Evolutionary conservation across 805 yeast genomes (phyloP).

Genomic region (Hanseniaspora jakobsenii): DNA sequence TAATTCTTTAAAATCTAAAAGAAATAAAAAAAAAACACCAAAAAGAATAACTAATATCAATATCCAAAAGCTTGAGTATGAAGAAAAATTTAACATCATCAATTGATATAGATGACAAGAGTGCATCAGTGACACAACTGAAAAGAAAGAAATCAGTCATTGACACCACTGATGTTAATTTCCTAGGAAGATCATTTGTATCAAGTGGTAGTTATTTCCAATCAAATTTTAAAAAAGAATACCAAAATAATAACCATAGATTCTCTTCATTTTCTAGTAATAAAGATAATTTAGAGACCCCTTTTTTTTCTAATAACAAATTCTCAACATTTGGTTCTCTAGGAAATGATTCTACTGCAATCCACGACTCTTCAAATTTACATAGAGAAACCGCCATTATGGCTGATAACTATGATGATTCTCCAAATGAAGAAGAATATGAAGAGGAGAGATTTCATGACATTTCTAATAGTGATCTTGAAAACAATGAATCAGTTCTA

Average conservation of each 20-base stretch:
- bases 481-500: no score
- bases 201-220: constrained; percentile 11
- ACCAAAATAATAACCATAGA: neutral
- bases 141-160: constrained; percentile 9
- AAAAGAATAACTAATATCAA: no score
- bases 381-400: constrained; percentile 29
- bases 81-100: neutral
- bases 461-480: no score
- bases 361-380: constrained; percentile 23
- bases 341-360: constrained; percentile 14
- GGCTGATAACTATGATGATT: constrained; percentile 20
- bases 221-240: neutral
- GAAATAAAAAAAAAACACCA: no score
- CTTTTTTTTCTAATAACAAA: neutral
- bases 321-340: neutral
- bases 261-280: neutral
- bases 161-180: constrained; percentile 3
- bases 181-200: constrained; percentile 11
- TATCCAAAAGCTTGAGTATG: no score
- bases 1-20: no score
- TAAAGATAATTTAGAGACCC: constrained; percentile 2
- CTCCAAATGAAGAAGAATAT: constrained; percentile 8
- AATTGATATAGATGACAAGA: no score
- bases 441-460: no score
- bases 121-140: no score